Conservation (phyloP, 768 basidiomycete genomes). For the Rickenella mellea region DNA sequence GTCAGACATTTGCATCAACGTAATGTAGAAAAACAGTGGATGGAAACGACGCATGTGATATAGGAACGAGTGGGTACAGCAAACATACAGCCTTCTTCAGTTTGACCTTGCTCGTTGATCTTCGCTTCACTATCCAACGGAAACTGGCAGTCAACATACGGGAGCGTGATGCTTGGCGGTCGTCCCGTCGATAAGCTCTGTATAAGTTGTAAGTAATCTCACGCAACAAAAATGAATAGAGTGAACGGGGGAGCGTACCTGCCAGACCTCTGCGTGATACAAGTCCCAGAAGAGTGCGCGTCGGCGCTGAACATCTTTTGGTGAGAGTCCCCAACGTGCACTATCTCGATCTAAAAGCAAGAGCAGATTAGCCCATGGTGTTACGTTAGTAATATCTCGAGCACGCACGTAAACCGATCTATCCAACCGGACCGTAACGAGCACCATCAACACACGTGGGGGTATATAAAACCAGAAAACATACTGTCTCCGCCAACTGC, state of each 20-base stretch:
- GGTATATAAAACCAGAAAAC: slow-evolving; percentile 18
- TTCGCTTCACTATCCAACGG: slow-evolving; percentile 46
- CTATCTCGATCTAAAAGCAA: slow-evolving; percentile 52
- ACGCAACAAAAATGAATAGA: background rate
- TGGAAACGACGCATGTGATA: too few relatives aligned
- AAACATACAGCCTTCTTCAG: slow-evolving; percentile 40
- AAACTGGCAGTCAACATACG: slow-evolving; percentile 58
- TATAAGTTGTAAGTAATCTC: slow-evolving; percentile 1
- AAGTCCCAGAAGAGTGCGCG: slow-evolving; percentile 72
- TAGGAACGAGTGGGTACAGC: too few relatives aligned
- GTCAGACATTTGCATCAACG: slow-evolving; percentile 7
- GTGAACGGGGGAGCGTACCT: slow-evolving; percentile 41
- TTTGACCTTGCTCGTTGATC: slow-evolving; percentile 32
- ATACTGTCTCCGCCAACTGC: slow-evolving; percentile 55
- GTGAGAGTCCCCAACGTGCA: slow-evolving; percentile 50
- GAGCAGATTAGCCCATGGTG: slow-evolving; percentile 29
- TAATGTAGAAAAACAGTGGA: too few relatives aligned
- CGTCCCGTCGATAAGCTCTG: slow-evolving; percentile 60
- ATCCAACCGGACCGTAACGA: too few relatives aligned
- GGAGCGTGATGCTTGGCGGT: slow-evolving; percentile 56
- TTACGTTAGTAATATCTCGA: slow-evolving; percentile 1
- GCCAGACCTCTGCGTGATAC: slow-evolving; percentile 63
- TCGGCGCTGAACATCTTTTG: slow-evolving; percentile 54
- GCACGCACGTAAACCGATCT: slow-evolving; percentile 66
- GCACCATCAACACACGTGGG: background rate